Percentiles rank a stretch among this genome's conserved stretches.
These are phyloP conservation scores for Homolaphlyctis polyrhiza DNA, from an alignment of 371 early-diverging fungal genomes.

Conservation along the genomic window DNA sequence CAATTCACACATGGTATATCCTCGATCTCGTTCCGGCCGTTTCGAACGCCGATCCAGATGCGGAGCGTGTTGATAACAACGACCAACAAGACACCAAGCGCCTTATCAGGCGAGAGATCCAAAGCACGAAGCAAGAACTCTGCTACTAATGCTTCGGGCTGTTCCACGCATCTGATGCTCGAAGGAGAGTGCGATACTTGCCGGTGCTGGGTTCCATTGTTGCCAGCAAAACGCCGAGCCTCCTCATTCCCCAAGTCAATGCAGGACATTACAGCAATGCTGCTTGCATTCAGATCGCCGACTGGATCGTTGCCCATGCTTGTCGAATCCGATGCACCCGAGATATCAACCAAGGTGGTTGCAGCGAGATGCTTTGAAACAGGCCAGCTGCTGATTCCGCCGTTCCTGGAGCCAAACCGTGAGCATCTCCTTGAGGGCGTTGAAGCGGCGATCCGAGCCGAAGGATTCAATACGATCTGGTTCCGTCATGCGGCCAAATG, in stretches of 20 bases:
- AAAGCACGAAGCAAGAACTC: not conserved
- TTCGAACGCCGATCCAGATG: conserved; percentile 68
- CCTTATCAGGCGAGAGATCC: not conserved
- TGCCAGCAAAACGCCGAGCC: conserved; percentile 60
- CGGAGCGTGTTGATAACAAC: conserved; percentile 42
- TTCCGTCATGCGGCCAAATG: conserved; percentile 91
- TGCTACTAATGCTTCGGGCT: conserved; percentile 18
- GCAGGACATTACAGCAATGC: not conserved
- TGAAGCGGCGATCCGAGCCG: conserved; percentile 2
- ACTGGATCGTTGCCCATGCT: not conserved
- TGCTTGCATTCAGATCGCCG: not conserved
- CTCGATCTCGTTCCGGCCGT: conserved; percentile 76
- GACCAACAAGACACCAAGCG: not conserved
- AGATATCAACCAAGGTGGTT: not conserved
- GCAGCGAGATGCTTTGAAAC: not conserved
- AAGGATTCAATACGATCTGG: conserved; percentile 75
- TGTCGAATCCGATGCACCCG: not conserved
- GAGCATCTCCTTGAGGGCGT: conserved; percentile 12
- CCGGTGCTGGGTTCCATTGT: conserved; percentile 75
- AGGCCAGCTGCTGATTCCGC: not conserved
- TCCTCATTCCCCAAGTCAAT: not conserved
- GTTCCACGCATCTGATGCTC: conserved; percentile 50
- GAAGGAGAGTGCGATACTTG: conserved; percentile 90
- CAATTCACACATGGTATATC: conserved; percentile 92
- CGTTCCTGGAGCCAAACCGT: conserved; percentile 1